Percentiles rank a stretch among this genome's conserved stretches.
phyloP scores from a whole-genome alignment of 805 yeast species.

The Saccharomycopsis lassenensis region DNA sequence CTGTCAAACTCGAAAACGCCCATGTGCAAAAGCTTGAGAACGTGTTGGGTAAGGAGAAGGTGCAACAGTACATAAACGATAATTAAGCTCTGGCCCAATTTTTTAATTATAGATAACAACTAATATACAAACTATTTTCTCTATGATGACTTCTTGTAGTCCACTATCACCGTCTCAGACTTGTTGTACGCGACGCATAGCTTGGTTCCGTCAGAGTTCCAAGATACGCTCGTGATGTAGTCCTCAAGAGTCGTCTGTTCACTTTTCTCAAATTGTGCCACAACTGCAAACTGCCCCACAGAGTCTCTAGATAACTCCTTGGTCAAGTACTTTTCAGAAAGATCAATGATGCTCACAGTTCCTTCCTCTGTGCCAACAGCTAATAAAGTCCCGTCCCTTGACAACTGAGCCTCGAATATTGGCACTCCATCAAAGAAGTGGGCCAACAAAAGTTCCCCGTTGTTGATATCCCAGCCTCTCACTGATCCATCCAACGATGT shows the following conservation, averaged over 20 bases:
- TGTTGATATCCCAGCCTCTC: constrained; percentile 52
- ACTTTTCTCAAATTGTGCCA: constrained; percentile 22
- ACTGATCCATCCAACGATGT: constrained; percentile 64
- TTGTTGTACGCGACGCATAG: constrained; percentile 24
- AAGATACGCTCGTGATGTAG: constrained; percentile 26
- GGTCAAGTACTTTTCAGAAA: constrained; percentile 20
- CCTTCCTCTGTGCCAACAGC: constrained; percentile 65
- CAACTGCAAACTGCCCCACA: constrained; percentile 14
- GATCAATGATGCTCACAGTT: constrained; percentile 41
- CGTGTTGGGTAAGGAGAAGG: no score
- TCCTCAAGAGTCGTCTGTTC: constrained; percentile 16
- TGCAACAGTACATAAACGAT: no score
- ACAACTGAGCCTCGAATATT: constrained; percentile 41
- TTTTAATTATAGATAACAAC: neutral
- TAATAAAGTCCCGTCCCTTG: constrained; percentile 36
- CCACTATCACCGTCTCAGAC: constrained; percentile 11
- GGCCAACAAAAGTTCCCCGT: constrained; percentile 30
- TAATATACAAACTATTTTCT: neutral
- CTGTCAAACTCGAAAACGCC: no score
- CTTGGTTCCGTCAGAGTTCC: constrained; percentile 24
- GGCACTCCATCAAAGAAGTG: constrained; percentile 39
- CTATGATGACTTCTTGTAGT: neutral
- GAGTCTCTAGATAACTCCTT: constrained; percentile 3
- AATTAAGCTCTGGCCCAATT: no score
- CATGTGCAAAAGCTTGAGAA: no score